Evolutionary conservation across 1,139 yeast genomes (phyloP), one percentile per base, ranked within the genome.

Genomic region (Kurtzmaniella quercitrusa): DNA sequence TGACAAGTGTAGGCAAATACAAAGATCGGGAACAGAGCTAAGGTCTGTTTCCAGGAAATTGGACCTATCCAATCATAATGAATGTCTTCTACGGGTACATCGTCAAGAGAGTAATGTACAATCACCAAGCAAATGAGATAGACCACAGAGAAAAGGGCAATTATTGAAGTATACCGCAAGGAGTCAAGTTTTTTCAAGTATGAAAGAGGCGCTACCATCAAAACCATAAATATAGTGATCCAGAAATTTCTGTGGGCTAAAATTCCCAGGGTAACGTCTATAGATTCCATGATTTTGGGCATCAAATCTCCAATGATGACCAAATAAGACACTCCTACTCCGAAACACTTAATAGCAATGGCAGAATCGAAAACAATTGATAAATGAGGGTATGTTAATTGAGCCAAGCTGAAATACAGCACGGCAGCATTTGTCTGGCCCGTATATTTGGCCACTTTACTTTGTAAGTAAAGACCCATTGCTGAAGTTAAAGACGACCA

Each of bases 1-100:
- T 93, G 95, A 49, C 98, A 95, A 0, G 98, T 91, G 63, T 81
- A 94, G 3, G 98, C 98, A 68, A 94, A 89, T 15, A 93, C 86
- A 46, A 93, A 80, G 51, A 93, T 85, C n/a, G 96, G 95, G 56
- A 93, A 80, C 4, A 95, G 68, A 25, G 65, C 52, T 44, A 73
- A 56, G 6, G 77, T 71, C 18, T 60, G 56, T 43, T 59, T 61
- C 50, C 64, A 47, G 14, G 74, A 67, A 18, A 65, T 53, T 0
- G 77, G 77, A 5, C 77, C 77, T 31, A 62, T 38, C 55, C 62
- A 58, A 41, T 62, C 64, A 21, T 69, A 49, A 9, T 54, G 50
- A 17, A 54, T 52, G 9, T 54, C 52, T 6, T 54, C 58, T 2
- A 48, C 46, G 0, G 62, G 56, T n/a, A 56, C 52, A 42, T 73